Evolutionary conservation across 495 filamentous ascomycete species (phyloP).

Genomic region (Penicillium macrosclerotiorum): DNA sequence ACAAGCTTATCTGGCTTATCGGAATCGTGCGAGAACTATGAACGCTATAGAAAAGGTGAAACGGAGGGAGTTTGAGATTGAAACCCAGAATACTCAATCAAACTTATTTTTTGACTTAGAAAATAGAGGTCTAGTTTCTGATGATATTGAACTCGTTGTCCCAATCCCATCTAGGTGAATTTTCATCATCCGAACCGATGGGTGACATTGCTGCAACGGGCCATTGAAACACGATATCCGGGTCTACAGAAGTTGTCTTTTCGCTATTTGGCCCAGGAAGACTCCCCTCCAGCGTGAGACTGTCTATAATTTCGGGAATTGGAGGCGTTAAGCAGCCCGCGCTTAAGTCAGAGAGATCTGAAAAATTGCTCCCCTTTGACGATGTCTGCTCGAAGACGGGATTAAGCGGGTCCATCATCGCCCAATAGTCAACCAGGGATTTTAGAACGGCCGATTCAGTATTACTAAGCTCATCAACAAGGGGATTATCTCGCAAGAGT

Average conservation of each 20-base stretch:
- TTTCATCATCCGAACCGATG: constrained; percentile 10
- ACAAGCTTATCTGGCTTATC: neutral
- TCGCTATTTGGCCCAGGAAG: neutral
- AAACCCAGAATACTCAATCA: too few species aligned
- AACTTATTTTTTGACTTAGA: too few species aligned
- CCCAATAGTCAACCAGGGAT: constrained; percentile 23
- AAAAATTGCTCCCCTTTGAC: neutral
- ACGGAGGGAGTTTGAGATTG: too few species aligned
- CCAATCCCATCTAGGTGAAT: constrained; percentile 17
- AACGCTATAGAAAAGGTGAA: too few species aligned
- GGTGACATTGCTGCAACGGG: constrained; percentile 16
- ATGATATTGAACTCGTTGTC: constrained; percentile 13
- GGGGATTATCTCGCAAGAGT: constrained; percentile 15
- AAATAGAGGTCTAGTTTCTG: neutral
- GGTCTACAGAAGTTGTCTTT: constrained; percentile 5
- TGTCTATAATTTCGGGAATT: neutral
- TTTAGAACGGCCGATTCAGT: constrained; percentile 16
- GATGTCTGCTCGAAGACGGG: constrained; percentile 12
- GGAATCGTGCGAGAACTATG: too few species aligned
- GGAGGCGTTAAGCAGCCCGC: constrained; percentile 11
- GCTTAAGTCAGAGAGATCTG: neutral
- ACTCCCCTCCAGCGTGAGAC: neutral
- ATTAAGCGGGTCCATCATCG: constrained; percentile 26
- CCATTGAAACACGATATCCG: constrained; percentile 13
- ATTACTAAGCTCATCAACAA: constrained; percentile 13